These are phyloP conservation scores for Fomes fomentarius DNA, from an alignment of 1,284 basidiomycete species.

Conservation along the genomic window DNA sequence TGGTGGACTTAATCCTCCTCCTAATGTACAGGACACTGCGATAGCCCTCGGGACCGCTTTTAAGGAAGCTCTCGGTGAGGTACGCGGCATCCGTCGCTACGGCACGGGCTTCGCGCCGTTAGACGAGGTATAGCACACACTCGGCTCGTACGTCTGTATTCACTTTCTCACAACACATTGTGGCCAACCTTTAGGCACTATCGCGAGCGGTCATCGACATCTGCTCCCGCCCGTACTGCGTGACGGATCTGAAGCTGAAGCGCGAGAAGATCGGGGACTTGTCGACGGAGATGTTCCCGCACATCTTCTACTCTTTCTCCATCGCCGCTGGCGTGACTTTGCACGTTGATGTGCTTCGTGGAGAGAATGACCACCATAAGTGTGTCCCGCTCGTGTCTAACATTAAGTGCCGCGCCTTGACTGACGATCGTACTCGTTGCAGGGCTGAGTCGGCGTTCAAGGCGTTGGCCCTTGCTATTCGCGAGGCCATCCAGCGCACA, in stretches of 20 bases:
- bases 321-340: constrained; percentile 90
- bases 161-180: no score
- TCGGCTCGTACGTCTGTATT: no score
- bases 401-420: not conserved
- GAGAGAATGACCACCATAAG: constrained; percentile 98
- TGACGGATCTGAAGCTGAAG: constrained; percentile 87
- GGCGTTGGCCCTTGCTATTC: constrained; percentile 93
- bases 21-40: constrained; percentile 81
- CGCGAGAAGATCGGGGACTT: constrained; percentile 98
- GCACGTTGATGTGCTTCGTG: constrained; percentile 92
- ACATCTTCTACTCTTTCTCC: constrained; percentile 92
- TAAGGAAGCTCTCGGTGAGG: constrained; percentile 94
- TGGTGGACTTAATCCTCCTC: constrained; percentile 15
- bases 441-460: constrained; percentile 98
- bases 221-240: constrained; percentile 95
- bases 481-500: constrained; percentile 90
- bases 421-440: not conserved
- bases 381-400: constrained; percentile 41
- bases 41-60: constrained; percentile 94
- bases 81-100: constrained; percentile 93
- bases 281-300: constrained; percentile 97
- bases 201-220: constrained; percentile 98
- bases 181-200: constrained; percentile 64
- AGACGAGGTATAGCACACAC: constrained; percentile 94
- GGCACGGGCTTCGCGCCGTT: constrained; percentile 97